phyloP scores from a whole-genome alignment of 2,329 filamentous ascomycete genomes.

The Colletotrichum salicis region DNA sequence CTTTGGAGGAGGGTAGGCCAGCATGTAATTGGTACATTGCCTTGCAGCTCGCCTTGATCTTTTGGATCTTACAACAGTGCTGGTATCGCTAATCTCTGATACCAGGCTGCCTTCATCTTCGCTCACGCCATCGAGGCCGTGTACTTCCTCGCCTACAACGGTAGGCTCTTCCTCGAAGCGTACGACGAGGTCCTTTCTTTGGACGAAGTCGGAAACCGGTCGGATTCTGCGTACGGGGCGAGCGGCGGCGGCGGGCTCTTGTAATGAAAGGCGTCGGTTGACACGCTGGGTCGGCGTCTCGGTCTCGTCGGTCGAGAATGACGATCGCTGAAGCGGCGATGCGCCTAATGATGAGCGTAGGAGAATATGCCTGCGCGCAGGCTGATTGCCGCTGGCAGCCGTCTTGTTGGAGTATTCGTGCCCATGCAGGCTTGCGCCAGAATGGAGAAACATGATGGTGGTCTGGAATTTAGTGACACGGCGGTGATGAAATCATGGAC shows the following conservation, averaged over 20 bases:
- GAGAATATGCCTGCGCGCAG: slow-evolving; percentile 50
- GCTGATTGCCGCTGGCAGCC: slow-evolving; percentile 41
- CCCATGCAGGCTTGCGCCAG: slow-evolving; percentile 68
- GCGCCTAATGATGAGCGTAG: slow-evolving; percentile 54
- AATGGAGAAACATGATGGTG: slow-evolving; percentile 66
- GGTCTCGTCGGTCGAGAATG: slow-evolving; percentile 21
- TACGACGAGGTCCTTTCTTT: slow-evolving; percentile 55
- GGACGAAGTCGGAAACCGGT: slow-evolving; percentile 52
- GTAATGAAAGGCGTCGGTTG: slow-evolving; percentile 23
- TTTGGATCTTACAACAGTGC: slow-evolving; percentile 45
- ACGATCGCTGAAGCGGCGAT: slow-evolving; percentile 16
- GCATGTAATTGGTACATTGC: slow-evolving; percentile 70
- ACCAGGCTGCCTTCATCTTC: slow-evolving; percentile 62
- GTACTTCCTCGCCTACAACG: slow-evolving; percentile 37
- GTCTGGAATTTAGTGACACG: background rate
- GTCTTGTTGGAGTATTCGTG: slow-evolving; percentile 64
- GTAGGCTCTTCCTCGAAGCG: slow-evolving; percentile 56
- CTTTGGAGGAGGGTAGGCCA: slow-evolving; percentile 75
- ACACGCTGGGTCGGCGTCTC: slow-evolving; percentile 8
- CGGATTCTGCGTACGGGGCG: slow-evolving; percentile 40
- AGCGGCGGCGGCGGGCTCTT: slow-evolving; percentile 20
- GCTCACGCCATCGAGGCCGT: slow-evolving; percentile 47
- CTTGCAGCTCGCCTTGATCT: slow-evolving; percentile 47
- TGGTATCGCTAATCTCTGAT: slow-evolving; percentile 59
- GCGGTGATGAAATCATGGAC: slow-evolving; percentile 11